A percentile compares a stretch with the other conserved stretches of the same genome.
These are phyloP conservation scores for Mucor indicus DNA, from an alignment of 371 early-diverging fungal genomes.

Conservation along the genomic window DNA sequence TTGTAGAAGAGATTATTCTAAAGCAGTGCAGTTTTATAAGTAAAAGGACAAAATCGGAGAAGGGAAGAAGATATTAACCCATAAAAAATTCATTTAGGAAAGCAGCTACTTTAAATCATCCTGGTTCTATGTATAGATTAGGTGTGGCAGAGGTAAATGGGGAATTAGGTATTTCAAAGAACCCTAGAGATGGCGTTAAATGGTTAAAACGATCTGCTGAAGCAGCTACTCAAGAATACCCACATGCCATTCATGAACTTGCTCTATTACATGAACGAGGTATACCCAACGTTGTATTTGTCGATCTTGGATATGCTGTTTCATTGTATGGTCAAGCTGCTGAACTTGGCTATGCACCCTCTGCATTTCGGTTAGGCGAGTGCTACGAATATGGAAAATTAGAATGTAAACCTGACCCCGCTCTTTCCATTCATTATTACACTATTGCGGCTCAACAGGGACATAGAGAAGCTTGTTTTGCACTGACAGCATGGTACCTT, in stretches of 20 bases:
- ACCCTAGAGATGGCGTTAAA: constrained; percentile 74
- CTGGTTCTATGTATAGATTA: constrained; percentile 72
- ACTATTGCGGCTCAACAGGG: constrained; percentile 84
- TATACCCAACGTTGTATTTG: constrained; percentile 67
- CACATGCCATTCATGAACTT: constrained; percentile 79
- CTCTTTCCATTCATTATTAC: constrained; percentile 70
- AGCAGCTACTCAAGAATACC: constrained; percentile 71
- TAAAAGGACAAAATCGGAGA: too few species aligned
- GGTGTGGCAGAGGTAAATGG: constrained; percentile 75
- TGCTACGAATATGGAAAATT: constrained; percentile 79
- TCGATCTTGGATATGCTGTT: constrained; percentile 73
- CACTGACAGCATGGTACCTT: constrained; percentile 88
- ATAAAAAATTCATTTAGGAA: constrained; percentile 53
- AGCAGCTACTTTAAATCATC: constrained; percentile 70
- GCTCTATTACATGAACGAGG: constrained; percentile 73
- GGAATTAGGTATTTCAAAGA: constrained; percentile 59
- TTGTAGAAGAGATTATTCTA: constrained; percentile 54
- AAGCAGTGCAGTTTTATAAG: constrained; percentile 75
- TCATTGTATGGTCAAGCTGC: constrained; percentile 74
- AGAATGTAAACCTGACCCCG: constrained; percentile 64
- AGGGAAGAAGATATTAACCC: too few species aligned
- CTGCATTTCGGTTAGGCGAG: constrained; percentile 76
- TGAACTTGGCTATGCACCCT: constrained; percentile 72
- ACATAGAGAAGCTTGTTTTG: constrained; percentile 89
- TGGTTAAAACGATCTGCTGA: constrained; percentile 79